Evolutionary conservation across 2,329 filamentous ascomycete species (phyloP).

Genomic region (Ophiostoma piceae): DNA sequence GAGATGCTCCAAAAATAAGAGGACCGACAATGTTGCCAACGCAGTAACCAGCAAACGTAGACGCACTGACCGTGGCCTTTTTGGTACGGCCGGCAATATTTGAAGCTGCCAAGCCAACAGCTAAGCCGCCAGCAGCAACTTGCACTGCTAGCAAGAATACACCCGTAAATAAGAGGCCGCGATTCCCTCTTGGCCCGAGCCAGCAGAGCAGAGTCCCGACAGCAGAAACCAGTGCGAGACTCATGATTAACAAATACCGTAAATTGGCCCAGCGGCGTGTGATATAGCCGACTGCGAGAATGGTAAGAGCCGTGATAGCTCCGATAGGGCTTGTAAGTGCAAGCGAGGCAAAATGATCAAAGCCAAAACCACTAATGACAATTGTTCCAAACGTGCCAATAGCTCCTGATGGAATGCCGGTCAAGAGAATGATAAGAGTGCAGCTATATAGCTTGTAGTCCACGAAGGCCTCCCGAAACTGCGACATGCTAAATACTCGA

Average conservation of each 20-base stretch:
- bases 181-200: not conserved
- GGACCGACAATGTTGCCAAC: not conserved
- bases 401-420: not conserved
- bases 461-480: slow-evolving; percentile 1
- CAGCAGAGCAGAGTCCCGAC: not conserved
- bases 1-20: not conserved
- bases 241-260: not conserved
- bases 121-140: not conserved
- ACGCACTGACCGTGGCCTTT: not conserved
- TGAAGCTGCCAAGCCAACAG: not conserved
- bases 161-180: not conserved
- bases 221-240: not conserved
- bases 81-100: not conserved
- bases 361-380: not conserved
- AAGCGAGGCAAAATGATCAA: not conserved
- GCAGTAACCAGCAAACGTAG: not conserved
- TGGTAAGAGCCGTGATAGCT: not conserved
- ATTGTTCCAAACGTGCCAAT: not conserved
- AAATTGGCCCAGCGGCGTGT: not conserved
- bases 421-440: not conserved
- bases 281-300: not conserved
- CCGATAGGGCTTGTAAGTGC: not conserved
- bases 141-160: not conserved
- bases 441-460: slow-evolving; percentile 4
- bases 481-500: not conserved